A percentile compares a stretch with the other conserved stretches of the same genome.
These are phyloP conservation scores for Bidens hawaiensis DNA, from an alignment of 140 eudicot genomes.

Conservation along the genomic window DNA sequence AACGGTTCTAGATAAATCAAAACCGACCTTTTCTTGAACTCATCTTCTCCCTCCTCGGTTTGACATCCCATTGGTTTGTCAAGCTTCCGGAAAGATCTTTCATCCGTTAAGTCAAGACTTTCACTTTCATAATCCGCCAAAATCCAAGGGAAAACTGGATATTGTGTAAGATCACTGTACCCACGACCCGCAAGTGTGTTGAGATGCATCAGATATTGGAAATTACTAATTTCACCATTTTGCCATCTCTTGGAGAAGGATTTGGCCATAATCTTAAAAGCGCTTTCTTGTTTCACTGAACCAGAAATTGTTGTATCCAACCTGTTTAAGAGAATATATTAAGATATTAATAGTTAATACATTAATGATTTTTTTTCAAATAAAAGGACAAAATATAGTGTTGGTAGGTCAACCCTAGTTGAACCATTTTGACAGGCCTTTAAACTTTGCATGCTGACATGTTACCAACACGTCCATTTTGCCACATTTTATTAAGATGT, in stretches of 20 bases:
- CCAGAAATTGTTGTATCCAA: constrained; percentile 95
- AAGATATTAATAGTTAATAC: not conserved
- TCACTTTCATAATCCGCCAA: constrained; percentile 94
- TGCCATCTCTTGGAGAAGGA: constrained; percentile 98
- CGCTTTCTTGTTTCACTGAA: constrained; percentile 76
- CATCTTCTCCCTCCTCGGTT: constrained; percentile 93
- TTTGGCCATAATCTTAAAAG: constrained; percentile 82
- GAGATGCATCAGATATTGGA: constrained; percentile 97
- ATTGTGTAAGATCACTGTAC: constrained; percentile 98
- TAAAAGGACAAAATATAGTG: not conserved
- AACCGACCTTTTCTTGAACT: constrained; percentile 85
- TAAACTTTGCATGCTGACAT: not conserved
- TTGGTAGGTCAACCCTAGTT: not conserved
- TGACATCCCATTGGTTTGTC: constrained; percentile 99
- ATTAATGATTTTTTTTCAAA: not conserved
- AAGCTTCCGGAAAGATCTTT: constrained; percentile 77
- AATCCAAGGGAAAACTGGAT: constrained; percentile 99
- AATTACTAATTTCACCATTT: constrained; percentile 96
- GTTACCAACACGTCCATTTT: not conserved
- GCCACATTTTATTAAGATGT: not conserved
- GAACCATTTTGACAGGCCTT: not conserved
- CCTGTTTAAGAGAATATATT: constrained; percentile 37
- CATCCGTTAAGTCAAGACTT: constrained; percentile 59
- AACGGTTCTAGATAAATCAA: constrained; percentile 6
- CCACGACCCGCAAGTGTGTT: constrained; percentile 99